phyloP scores from a whole-genome alignment of 2,329 filamentous ascomycete species.

The Aspergillus pseudoviridinutans region DNA sequence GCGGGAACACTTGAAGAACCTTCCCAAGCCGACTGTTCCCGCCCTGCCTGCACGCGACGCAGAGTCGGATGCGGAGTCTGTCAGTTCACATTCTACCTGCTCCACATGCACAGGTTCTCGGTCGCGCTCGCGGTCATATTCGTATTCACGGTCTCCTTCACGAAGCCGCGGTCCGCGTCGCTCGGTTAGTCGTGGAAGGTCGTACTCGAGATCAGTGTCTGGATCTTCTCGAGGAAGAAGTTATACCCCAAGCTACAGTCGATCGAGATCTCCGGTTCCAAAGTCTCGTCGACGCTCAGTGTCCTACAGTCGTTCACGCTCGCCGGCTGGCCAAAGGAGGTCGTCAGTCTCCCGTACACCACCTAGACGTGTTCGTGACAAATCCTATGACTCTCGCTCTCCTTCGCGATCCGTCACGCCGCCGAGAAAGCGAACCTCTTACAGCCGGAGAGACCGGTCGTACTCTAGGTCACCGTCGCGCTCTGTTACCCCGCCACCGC shows the following conservation, averaged over 20 bases:
- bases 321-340: slow-evolving; percentile 14
- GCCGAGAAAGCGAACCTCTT: slow-evolving; percentile 19
- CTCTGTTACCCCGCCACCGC: slow-evolving; percentile 26
- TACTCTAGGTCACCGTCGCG: slow-evolving; percentile 31
- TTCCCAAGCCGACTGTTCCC: slow-evolving; percentile 77
- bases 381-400: slow-evolving; percentile 25
- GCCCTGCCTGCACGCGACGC: slow-evolving; percentile 59
- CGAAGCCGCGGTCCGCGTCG: slow-evolving; percentile 24
- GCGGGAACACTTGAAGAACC: slow-evolving; percentile 83
- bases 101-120: slow-evolving; percentile 30
- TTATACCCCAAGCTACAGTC: slow-evolving; percentile 25
- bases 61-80: slow-evolving; percentile 65
- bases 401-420: slow-evolving; percentile 33
- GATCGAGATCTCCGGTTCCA: slow-evolving; percentile 32
- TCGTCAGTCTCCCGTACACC: slow-evolving; percentile 28
- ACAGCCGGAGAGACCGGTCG: slow-evolving; percentile 22
- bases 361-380: slow-evolving; percentile 21
- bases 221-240: slow-evolving; percentile 27
- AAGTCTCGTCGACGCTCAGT: slow-evolving; percentile 27
- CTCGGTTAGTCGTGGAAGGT: slow-evolving; percentile 23
- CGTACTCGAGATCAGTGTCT: slow-evolving; percentile 30
- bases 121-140: slow-evolving; percentile 42
- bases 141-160: slow-evolving; percentile 35
- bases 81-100: slow-evolving; percentile 40
- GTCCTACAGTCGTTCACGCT: slow-evolving; percentile 33